Conservation (phyloP, 495 filamentous ascomycete genomes). For the Mytilinidion resinicola region DNA sequence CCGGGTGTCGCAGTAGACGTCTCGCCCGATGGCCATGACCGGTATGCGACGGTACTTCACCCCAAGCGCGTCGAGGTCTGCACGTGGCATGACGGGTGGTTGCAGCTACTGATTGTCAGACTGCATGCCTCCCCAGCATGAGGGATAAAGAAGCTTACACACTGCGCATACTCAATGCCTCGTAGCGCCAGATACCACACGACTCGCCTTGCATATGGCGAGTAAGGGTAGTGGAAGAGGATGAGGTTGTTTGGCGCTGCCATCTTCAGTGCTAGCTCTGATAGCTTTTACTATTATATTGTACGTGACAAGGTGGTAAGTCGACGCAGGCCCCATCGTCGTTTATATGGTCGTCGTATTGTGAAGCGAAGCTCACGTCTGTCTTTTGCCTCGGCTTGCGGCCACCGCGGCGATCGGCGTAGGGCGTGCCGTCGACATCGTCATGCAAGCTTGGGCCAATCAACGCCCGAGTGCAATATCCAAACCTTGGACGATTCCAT, state of each 20-base stretch:
- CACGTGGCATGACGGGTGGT: constrained; percentile 29
- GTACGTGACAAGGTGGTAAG: too few relatives aligned
- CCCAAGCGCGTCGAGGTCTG: constrained; percentile 25
- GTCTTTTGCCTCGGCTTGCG: too few relatives aligned
- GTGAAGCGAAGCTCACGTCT: too few relatives aligned
- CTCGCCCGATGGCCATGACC: constrained; percentile 10
- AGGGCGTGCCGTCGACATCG: too few relatives aligned
- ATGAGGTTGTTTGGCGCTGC: constrained; percentile 39
- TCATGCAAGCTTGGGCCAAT: too few relatives aligned
- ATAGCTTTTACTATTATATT: neutral
- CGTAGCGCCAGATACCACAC: constrained; percentile 55
- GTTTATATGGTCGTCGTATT: too few relatives aligned
- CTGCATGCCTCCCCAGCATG: constrained; percentile 1
- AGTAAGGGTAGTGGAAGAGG: constrained; percentile 51
- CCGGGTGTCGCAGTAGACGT: constrained; percentile 30
- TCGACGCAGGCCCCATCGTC: too few relatives aligned
- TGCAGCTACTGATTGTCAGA: constrained; percentile 57
- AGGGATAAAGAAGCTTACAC: constrained; percentile 34
- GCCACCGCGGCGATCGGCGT: too few relatives aligned
- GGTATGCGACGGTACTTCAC: constrained; percentile 15
- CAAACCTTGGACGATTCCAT: too few relatives aligned
- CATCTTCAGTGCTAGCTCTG: too few relatives aligned
- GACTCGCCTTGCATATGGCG: constrained; percentile 52
- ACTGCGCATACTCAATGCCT: constrained; percentile 51
- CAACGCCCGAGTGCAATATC: too few relatives aligned